Evolutionary conservation across 2,329 filamentous ascomycete genomes (phyloP).

Genomic region (Ploettnerulaceae sp.): DNA sequence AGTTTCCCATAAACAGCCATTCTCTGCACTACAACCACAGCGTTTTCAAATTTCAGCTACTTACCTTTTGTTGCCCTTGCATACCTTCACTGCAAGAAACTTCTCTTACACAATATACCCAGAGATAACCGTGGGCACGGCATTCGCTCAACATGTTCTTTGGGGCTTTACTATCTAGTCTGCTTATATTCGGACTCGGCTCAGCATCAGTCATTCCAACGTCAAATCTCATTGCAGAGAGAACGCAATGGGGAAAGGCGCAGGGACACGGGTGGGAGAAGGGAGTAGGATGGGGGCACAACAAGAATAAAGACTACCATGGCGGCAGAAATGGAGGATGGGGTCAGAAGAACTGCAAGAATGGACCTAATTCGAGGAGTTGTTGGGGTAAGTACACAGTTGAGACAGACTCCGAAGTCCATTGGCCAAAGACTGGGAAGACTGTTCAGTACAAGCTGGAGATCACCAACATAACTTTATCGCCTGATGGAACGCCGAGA

Average conservation of each 20-base stretch:
- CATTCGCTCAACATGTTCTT: no score
- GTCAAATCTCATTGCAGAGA: neutral
- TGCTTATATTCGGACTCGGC: constrained; percentile 9
- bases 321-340: constrained; percentile 6
- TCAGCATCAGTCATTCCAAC: constrained; percentile 8
- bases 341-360: constrained; percentile 3
- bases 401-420: constrained; percentile 12
- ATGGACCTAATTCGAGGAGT: constrained; percentile 8
- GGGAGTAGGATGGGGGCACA: constrained; percentile 1
- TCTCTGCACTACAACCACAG: no score
- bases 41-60: no score
- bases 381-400: constrained; percentile 15
- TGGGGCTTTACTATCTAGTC: neutral
- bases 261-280: constrained; percentile 1
- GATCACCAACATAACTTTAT: constrained; percentile 18
- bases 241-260: neutral
- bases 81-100: no score
- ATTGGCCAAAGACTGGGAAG: constrained; percentile 15
- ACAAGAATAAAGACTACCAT: constrained; percentile 1
- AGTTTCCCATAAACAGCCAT: no score
- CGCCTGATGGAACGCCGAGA: constrained; percentile 36
- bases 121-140: no score
- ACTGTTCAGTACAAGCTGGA: constrained; percentile 14
- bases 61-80: no score
- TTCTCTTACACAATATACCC: no score